Base-by-base conservation (phyloP, 2,329 filamentous ascomycete species). In the Calycina herbarum region DNA sequence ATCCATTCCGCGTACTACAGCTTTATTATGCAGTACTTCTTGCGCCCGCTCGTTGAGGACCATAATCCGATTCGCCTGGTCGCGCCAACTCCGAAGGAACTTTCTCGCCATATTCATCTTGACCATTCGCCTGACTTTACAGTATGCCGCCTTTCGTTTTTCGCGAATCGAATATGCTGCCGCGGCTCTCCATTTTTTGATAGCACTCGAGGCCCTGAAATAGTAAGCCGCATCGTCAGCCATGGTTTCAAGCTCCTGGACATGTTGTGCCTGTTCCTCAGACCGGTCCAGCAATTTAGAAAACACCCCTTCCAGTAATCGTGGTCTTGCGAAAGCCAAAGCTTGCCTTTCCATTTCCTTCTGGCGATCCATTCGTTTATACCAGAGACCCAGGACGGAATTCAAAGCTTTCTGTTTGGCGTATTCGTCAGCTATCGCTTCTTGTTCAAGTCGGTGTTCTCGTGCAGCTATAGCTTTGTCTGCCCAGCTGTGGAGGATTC, bases 401-500 rank as follows among this genome's bases (percentile, higher is more conserved):
- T 62, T 66, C 59, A 73, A 65, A 7, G 68, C 65, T 61, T 71
- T 76, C 20, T 69, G 70, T 20, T 61, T 61, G 10, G 67, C 62
- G 38, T 72, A 70, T 33, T 69, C 61, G 20, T 68, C 57, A 38
- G 75, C 75, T 24, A 70, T 29, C 48, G 66, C 68, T 66, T 73
- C 72, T 60, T 69, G 68, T 33, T 72, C 66, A 66, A 62, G 68
- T 64, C 68, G 68, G 51, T 68, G 62, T 61, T 70, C 68, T 56
- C 64, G 70, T n/a, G 64, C 76, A 42, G 72, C 69, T 59, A 77
- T 74, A 27, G 76, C 76, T 70, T 77, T 79, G 42, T 78, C 71
- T 40, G 78, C 74, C 75, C 81, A 79, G 31, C 69, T 74, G 35
- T 76, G 72, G 27, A 83, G 76, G 8, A 76, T 73, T 27, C 77